These are phyloP conservation scores for Leccinum pachyderme DNA, from an alignment of 1,284 basidiomycete species.

Conservation along the genomic window DNA sequence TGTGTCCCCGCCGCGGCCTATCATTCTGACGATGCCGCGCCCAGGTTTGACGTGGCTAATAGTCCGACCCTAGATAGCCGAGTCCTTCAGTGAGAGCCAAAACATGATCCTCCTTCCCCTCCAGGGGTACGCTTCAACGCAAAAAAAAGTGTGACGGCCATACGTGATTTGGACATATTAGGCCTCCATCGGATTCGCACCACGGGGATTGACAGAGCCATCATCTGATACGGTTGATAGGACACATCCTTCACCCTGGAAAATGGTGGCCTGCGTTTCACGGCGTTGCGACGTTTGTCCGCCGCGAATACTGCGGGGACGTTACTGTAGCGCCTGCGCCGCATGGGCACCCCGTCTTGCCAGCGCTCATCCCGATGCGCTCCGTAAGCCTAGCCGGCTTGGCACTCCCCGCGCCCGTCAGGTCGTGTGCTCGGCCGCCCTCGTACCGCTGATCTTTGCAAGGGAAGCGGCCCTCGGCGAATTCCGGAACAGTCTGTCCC, in stretches of 20 bases:
- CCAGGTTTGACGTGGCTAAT: neutral
- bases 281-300: constrained; percentile 21
- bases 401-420: neutral
- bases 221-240: constrained; percentile 33
- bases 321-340: neutral
- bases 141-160: constrained; percentile 1
- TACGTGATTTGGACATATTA: constrained; percentile 7
- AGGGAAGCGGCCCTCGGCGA: too few relatives aligned
- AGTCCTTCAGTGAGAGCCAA: constrained; percentile 1
- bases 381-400: constrained; percentile 12
- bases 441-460: constrained; percentile 16
- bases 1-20: neutral
- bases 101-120: neutral
- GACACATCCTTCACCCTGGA: constrained; percentile 10
- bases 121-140: neutral
- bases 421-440: constrained; percentile 5
- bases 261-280: constrained; percentile 22
- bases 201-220: constrained; percentile 12
- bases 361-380: constrained; percentile 12
- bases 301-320: constrained; percentile 11
- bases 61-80: constrained; percentile 2
- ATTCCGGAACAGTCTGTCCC: too few relatives aligned
- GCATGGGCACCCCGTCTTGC: constrained; percentile 1
- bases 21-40: constrained; percentile 3
- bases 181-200: constrained; percentile 15